phyloP scores from a whole-genome alignment of 768 basidiomycete genomes.

The Xerocomellus chrysenteron region DNA sequence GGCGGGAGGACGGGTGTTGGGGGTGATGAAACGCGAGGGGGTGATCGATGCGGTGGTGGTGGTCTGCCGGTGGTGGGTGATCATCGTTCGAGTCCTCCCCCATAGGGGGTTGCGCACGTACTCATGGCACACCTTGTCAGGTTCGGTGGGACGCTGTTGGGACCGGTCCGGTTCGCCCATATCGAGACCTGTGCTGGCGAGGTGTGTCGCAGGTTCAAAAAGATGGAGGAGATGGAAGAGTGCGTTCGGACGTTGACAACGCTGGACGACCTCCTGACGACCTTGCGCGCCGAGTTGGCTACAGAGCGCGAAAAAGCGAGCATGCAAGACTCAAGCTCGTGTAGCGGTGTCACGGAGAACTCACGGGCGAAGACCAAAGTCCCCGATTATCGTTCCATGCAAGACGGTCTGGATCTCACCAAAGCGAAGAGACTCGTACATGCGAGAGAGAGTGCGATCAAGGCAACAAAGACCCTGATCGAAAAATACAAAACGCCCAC shows the following conservation, averaged over 20 bases:
- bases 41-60: slow-evolving; percentile 78
- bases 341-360: background rate
- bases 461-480: slow-evolving; percentile 56
- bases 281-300: slow-evolving; percentile 49
- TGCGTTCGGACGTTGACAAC: slow-evolving; percentile 52
- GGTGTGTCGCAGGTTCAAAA: slow-evolving; percentile 68
- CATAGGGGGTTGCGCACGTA: background rate
- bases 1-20: slow-evolving; percentile 61
- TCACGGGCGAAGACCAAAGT: slow-evolving; percentile 22
- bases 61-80: slow-evolving; percentile 62
- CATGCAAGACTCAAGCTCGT: background rate
- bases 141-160: slow-evolving; percentile 81
- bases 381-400: slow-evolving; percentile 47
- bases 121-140: slow-evolving; percentile 34
- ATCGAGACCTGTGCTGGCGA: slow-evolving; percentile 75
- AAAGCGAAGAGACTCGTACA: slow-evolving; percentile 67
- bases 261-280: slow-evolving; percentile 59
- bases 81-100: background rate
- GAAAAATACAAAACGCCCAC: slow-evolving; percentile 34
- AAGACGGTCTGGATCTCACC: slow-evolving; percentile 46
- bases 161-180: slow-evolving; percentile 72
- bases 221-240: slow-evolving; percentile 66
- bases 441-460: slow-evolving; percentile 69
- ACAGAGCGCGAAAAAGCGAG: background rate
- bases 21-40: slow-evolving; percentile 66